Evolutionary conservation across 2,329 filamentous ascomycete genomes (phyloP), one percentile per base, ranked within the genome.

Genomic region (Stemphylium beticola): DNA sequence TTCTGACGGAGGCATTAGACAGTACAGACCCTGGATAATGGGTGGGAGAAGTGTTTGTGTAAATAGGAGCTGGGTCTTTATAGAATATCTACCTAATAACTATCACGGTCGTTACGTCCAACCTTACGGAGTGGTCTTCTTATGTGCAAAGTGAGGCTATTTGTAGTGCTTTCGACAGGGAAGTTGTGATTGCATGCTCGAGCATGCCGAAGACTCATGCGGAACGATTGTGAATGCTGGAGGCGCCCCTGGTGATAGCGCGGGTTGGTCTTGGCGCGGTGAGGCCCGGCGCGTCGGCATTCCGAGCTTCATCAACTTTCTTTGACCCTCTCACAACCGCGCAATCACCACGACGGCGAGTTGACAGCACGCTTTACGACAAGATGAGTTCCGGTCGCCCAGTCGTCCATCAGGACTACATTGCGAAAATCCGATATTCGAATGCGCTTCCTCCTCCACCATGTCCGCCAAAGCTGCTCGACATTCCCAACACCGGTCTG

Each of bases 361-460:
- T 32, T 40, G 32, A 37, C 50, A 18, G 26, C 38, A 15, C 41
- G 26, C 29, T 18, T 22, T 48, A 43, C 55, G 47, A 47, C 43
- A 65, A 34, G 26, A 73, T 72, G 68, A 65, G 64, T 34, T 66
- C 65, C 45, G 55, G 57, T 42, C 62, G 66, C 26, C 66, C 64
- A 26, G 65, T 67, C 57, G 87, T 86, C 68, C 92, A 96, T 74
- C 95, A 99, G 79, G 95, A 99, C 78, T 98, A 97, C 78, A 96
- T 99, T 74, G 93, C 93, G 61, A 90, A 93, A 68, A 91, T 97
- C 71, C 87, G 95, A 77, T 99, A 96, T 77, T 92, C 92, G 71
- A 99, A 99, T 85, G 89, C 92, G 66, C 87, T 99, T 14, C 95
- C 95, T 61, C 93, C 95, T 61, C 95, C 95, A 49, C 92, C 93